These are phyloP conservation scores for Cymbopogon flexuosus DNA, from an alignment of 202 grass and related monocot species.

Conservation along the genomic window DNA sequence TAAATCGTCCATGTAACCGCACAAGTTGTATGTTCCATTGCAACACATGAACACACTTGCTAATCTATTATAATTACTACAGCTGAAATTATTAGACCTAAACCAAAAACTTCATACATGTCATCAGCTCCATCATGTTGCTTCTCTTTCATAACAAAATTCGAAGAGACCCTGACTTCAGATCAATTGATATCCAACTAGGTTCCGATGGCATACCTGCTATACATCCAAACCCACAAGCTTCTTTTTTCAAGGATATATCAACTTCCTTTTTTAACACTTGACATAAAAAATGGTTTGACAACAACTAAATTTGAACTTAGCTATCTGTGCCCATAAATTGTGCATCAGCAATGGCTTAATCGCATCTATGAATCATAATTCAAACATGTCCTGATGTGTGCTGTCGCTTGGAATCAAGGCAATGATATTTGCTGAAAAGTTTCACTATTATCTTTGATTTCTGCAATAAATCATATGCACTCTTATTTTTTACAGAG, in stretches of 20 bases:
- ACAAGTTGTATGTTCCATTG: neutral
- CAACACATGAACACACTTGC: neutral
- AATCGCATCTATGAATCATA: neutral
- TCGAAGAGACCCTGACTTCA: neutral
- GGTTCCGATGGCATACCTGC: neutral
- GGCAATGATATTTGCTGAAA: slow-evolving; percentile 1
- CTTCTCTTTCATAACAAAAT: neutral
- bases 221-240: neutral
- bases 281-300: neutral
- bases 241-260: neutral
- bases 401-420: neutral
- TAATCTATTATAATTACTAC: neutral
- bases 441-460: slow-evolving; percentile 11
- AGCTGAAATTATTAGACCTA: neutral
- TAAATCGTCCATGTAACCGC: neutral
- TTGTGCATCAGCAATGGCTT: neutral
- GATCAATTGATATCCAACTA: neutral
- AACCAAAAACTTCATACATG: neutral
- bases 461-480: neutral
- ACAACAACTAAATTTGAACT: neutral
- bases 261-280: neutral
- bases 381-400: neutral
- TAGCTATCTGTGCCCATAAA: neutral
- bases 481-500: neutral
- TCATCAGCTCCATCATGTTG: neutral